Evolutionary conservation across 352 stramenopile genomes (phyloP).

Genomic region (Phytophthora syringae): DNA sequence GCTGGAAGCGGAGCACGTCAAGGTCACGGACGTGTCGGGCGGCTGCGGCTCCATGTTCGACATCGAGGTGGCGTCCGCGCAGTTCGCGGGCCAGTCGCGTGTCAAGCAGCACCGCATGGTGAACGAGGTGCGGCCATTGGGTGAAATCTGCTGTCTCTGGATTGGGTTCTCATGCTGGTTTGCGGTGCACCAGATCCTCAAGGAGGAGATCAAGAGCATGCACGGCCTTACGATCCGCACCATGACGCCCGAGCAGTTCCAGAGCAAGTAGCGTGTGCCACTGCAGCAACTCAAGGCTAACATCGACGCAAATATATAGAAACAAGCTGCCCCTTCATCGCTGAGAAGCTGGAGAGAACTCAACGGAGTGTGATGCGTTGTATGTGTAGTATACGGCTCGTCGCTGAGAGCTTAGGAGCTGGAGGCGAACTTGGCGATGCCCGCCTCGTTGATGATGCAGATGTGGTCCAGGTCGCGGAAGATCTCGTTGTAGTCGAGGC

Average conservation of each 20-base stretch:
- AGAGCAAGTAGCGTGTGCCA: conserved; percentile 53
- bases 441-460: conserved; percentile 93
- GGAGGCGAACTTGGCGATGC: conserved; percentile 89
- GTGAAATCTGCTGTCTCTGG: not conserved
- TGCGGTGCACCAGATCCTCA: conserved; percentile 57
- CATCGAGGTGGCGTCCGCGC: conserved; percentile 82
- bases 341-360: not conserved
- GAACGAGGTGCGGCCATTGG: conserved; percentile 61
- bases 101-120: conserved; percentile 91
- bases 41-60: conserved; percentile 91
- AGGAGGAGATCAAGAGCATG: conserved; percentile 89
- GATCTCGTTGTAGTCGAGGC: conserved; percentile 97
- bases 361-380: not conserved
- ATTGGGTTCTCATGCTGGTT: not conserved
- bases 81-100: conserved; percentile 81
- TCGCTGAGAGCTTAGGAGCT: conserved; percentile 40
- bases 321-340: conserved; percentile 7
- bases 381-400: conserved; percentile 6
- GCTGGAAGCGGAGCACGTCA: conserved; percentile 80
- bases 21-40: conserved; percentile 88
- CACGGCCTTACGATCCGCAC: conserved; percentile 86
- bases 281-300: not conserved
- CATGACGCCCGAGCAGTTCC: conserved; percentile 80
- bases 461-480: conserved; percentile 97
- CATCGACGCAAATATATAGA: conserved; percentile 29